Base-by-base conservation (phyloP, 2,329 filamentous ascomycete genomes). In the Fusarium nisikadoi region DNA sequence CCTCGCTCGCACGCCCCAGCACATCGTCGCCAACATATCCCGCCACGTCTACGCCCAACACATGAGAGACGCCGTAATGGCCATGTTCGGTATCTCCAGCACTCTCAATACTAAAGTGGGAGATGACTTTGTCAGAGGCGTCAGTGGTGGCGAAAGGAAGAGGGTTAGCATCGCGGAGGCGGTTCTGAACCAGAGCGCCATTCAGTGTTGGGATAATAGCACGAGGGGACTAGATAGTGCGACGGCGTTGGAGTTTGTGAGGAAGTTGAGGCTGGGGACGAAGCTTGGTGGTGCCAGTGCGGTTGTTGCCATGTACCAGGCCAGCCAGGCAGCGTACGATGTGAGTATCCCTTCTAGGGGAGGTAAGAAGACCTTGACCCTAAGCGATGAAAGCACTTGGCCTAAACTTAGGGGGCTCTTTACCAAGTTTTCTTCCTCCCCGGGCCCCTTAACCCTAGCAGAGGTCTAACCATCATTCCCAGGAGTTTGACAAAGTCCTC, bases 121-220 rank as follows among this genome's bases (percentile, higher is more conserved):
- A n/a, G 92, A 93, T 80, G 91, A 93, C 78, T 93, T 89, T 76
- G 82, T 93, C 13, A 88, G 91, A 16, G 75, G 77, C 13, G 86
- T 89, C 0, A 85, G 83, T 59, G 86, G 87, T 62, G 87, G 87
- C 58, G 87, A 89, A 78, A 79, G 84, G 1, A 82, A 82, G 65
- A 75, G 84, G 4, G 84, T 82, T 9, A 81, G 77, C 2, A 82
- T 82, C 36, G 75, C 80, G 0, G 80, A 82, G 57, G 80, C 79
- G 2, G 70, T 75, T 20, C 64, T 82, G 11, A 75, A 76, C 11
- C 75, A 75, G 54, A 81, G 72, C 80, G 86, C 52, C 83, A 83
- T 87, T 1, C 91, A 93, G 79, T 92, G 90, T 62, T 94, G 92
- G 92, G 92, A 90, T 55, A 92, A 92, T 57, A 89, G 86, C 11